Evolutionary conservation across 805 yeast genomes (phyloP).

Genomic region (Wickerhamiella sorbophila): DNA sequence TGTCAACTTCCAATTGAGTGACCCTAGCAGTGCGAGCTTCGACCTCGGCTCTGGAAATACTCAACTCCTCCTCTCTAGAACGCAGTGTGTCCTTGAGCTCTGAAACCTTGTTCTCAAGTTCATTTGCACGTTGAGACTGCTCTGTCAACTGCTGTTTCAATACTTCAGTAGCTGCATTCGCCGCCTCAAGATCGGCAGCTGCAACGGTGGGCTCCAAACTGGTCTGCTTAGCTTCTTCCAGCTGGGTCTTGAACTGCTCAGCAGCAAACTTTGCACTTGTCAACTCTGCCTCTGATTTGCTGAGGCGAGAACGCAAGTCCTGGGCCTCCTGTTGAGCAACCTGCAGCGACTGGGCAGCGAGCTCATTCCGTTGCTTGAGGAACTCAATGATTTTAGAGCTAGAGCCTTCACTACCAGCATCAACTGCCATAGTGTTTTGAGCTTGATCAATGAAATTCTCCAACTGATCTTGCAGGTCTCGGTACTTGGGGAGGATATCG

Average conservation of each 20-base stretch:
- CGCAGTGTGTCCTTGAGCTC: background rate
- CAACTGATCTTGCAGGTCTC: background rate
- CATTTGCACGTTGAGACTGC: background rate
- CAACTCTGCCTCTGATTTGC: background rate
- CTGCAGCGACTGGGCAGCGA: background rate
- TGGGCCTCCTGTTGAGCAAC: background rate
- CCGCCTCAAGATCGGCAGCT: background rate
- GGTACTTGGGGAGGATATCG: background rate
- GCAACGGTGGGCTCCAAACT: background rate
- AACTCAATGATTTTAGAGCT: background rate
- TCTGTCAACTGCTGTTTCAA: background rate
- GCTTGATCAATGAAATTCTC: background rate
- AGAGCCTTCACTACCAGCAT: background rate
- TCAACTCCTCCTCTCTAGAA: slow-evolving; percentile 18
- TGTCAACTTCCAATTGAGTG: slow-evolving; percentile 36
- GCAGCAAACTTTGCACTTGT: background rate
- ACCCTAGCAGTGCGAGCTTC: slow-evolving; percentile 39
- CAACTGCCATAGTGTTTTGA: background rate
- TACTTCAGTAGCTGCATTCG: background rate
- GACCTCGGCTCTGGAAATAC: slow-evolving; percentile 28
- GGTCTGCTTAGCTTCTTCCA: background rate
- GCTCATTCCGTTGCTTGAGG: background rate
- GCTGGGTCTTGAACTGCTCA: background rate
- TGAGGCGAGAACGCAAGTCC: background rate
- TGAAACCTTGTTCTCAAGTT: background rate